Percentiles rank a stretch among this genome's conserved stretches.
These are phyloP conservation scores for Setomelanomma holmii DNA, from an alignment of 2,329 filamentous ascomycete species.

Conservation along the genomic window DNA sequence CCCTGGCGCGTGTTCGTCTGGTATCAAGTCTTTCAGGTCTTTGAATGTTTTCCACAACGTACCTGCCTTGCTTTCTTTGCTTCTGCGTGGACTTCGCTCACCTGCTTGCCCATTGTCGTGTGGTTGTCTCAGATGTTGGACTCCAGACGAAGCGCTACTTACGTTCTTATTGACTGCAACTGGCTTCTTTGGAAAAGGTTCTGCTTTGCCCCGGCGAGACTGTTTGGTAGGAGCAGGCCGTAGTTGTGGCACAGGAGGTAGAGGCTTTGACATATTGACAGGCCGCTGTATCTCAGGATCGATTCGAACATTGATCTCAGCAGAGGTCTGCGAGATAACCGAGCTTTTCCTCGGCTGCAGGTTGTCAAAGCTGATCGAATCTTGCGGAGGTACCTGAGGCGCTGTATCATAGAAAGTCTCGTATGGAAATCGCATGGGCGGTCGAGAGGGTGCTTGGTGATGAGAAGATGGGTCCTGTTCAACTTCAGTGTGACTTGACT, in stretches of 20 bases:
- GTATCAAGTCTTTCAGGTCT: not conserved
- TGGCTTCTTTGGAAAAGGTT: not conserved
- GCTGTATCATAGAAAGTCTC: not conserved
- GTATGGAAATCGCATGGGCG: not conserved
- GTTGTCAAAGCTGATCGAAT: not conserved
- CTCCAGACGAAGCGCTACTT: not conserved
- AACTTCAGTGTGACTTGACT: not conserved
- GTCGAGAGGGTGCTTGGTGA: no score
- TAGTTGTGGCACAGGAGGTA: conserved; percentile 20
- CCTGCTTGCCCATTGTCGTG: not conserved
- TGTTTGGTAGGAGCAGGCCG: conserved; percentile 6
- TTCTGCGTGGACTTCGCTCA: not conserved
- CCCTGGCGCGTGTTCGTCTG: not conserved
- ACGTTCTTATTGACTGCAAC: not conserved
- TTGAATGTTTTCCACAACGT: not conserved
- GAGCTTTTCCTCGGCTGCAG: conserved; percentile 2
- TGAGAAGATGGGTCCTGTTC: no score
- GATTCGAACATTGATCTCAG: conserved; percentile 17
- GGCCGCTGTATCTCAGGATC: not conserved
- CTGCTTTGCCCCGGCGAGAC: not conserved
- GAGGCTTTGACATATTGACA: conserved; percentile 18
- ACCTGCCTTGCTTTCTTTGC: not conserved
- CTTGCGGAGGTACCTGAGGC: no score
- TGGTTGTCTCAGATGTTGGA: not conserved
- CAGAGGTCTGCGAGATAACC: conserved; percentile 12